phyloP scores from a whole-genome alignment of 495 filamentous ascomycete species.

The Bryoglossum gracile region DNA sequence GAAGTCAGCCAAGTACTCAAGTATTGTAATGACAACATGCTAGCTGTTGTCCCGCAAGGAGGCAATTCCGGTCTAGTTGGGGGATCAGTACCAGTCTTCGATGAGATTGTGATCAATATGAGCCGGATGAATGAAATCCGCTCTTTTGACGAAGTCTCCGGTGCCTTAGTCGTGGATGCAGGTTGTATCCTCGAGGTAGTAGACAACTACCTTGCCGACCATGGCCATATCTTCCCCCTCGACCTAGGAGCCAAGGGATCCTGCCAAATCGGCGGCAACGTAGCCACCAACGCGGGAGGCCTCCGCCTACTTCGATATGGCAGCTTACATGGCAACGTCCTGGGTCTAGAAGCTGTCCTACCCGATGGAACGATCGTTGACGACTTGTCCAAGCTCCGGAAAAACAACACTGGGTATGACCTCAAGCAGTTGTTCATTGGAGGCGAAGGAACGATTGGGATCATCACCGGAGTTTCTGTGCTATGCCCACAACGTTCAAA shows the following conservation, averaged over 20 bases:
- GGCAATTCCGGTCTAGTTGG: conserved; percentile 95
- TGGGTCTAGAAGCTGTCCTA: conserved; percentile 88
- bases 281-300: conserved; percentile 94
- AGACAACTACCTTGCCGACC: conserved; percentile 74
- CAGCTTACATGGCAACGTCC: conserved; percentile 83
- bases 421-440: conserved; percentile 97
- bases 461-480: conserved; percentile 85
- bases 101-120: conserved; percentile 92
- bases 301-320: conserved; percentile 87
- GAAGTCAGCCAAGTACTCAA: conserved; percentile 82
- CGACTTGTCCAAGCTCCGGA: conserved; percentile 76
- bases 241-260: conserved; percentile 96
- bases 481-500: conserved; percentile 78
- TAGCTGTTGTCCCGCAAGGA: conserved; percentile 96
- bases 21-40: conserved; percentile 85
- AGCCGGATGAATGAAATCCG: conserved; percentile 82
- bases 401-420: conserved; percentile 98
- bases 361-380: conserved; percentile 89
- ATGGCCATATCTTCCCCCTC: conserved; percentile 80
- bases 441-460: conserved; percentile 86
- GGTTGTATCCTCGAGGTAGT: conserved; percentile 85
- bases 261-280: conserved; percentile 96
- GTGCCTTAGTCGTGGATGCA: conserved; percentile 80
- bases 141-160: conserved; percentile 89
- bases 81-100: conserved; percentile 90